Evolutionary conservation across 169 alveolate genomes (phyloP).

Genomic region (Plasmodium cynomolgi): DNA sequence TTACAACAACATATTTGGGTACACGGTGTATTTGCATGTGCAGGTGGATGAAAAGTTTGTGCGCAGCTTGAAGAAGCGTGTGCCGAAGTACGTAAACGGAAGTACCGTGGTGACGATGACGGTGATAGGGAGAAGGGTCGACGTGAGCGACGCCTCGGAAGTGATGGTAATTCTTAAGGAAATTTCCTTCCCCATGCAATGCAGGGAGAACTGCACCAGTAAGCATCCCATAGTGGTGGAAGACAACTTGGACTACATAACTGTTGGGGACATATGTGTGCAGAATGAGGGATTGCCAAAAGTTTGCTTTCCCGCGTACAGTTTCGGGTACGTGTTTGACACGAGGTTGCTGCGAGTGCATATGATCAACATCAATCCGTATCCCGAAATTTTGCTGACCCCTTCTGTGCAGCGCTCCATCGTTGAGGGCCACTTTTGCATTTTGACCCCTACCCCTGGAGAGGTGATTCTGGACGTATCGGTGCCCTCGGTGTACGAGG

Average conservation of each 20-base stretch:
- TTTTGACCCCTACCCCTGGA: not conserved
- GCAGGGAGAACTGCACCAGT: slow-evolving; percentile 4
- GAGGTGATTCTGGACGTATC: not conserved
- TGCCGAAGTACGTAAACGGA: not conserved
- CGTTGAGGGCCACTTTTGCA: slow-evolving; percentile 15
- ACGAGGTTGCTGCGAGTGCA: slow-evolving; percentile 56
- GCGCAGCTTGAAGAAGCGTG: not conserved
- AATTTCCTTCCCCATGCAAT: slow-evolving; percentile 13
- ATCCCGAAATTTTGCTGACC: slow-evolving; percentile 34
- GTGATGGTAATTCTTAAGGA: not conserved
- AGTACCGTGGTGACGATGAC: not conserved
- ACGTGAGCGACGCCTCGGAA: not conserved
- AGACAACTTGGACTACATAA: slow-evolving; percentile 52
- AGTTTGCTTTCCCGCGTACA: slow-evolving; percentile 35
- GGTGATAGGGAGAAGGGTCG: slow-evolving; percentile 31
- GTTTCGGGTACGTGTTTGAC: slow-evolving; percentile 40
- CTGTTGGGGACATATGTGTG: slow-evolving; percentile 39
- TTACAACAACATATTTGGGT: slow-evolving; percentile 23
- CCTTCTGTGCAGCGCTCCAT: not conserved
- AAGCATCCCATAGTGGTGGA: slow-evolving; percentile 33
- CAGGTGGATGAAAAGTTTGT: not conserved
- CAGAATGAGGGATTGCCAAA: slow-evolving; percentile 2
- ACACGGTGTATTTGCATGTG: not conserved
- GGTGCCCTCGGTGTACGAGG: slow-evolving; percentile 2
- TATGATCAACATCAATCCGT: slow-evolving; percentile 47